Evolutionary conservation across 176 grass and related monocot genomes (phyloP), one percentile per base, ranked within the genome.

Genomic region (Bolboschoenus planiculmis): DNA sequence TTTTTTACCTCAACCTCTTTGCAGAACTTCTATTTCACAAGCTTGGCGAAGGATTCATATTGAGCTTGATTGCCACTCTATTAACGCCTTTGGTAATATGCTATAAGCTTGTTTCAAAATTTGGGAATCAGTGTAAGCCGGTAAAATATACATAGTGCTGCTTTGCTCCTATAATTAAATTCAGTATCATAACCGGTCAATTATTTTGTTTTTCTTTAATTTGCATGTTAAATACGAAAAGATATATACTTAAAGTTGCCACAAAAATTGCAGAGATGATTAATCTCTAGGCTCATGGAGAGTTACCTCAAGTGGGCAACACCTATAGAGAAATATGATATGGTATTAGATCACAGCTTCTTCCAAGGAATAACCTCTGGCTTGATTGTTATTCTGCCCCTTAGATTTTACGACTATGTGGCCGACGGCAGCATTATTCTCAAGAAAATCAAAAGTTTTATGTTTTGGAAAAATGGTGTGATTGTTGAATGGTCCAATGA

Each of bases 331-430:
- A 90, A 87, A 59, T 74, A 87, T 59, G 89, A 63, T 44, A 90
- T 90, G 85, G 77, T 90, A 40, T 85, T 85, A 7, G 82, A 87
- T 14, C 82, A 90, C 23, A 87, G 85, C 48, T 87, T 84, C 78
- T 90, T 82, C 46, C 57, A 87, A 16, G 65, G 61, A 30, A 61
- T 87, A 3, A 26, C 77, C 21, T 21, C 82, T 46, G 83, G 85
- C 61, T 60, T 66, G 13, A 42, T 90, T 51, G 34, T 82, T 27
- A n/a, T 87, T 29, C 2, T 85, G 34, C 89, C 89, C 0, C 75
- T 35, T 1, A 85, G 51, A 34, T 90, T 90, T 65, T 87, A 85
- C n/a, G 77, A 87, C 6, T 84, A 74, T 65, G 89, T 62, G 2
- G 82, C 71, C 7, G 40, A 84, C 87, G 82, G 85, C 33, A 85